Base-by-base conservation (phyloP, 169 alveolate genomes). In the Ichthyophthirius multifiliis region DNA sequence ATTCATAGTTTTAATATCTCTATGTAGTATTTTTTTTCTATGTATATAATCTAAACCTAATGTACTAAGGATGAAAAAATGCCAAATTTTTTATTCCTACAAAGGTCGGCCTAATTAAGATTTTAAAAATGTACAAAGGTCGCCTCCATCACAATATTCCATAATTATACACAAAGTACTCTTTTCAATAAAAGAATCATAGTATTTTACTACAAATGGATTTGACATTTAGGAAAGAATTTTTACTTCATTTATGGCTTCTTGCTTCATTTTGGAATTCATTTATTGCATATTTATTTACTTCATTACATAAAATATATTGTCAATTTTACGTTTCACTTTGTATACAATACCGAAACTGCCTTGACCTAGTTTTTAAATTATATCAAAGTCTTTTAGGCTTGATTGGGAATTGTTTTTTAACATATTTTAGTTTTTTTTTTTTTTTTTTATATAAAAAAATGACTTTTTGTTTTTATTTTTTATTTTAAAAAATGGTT, bases 131-230 rank as follows among this genome's bases (percentile, higher is more conserved):
- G 80, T 71, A n/a, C 81, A 88, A 4, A 94, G 76, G 65, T 94
- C 98, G 30, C 98, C 98, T 0, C 91, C 86, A 37, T 92, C 95
- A 76, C 96, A 91, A 76, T 81, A 92, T 81, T 94, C 98, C 96
- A 93, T 92, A 10, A 94, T 86, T 20, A 94, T 94, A 82, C 90
- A 84, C 45, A 94, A 82, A 30, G 44, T 32, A 32, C 83, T 83
- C 63, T 87, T 90, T 41, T 93, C 95, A n/a, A 92, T 86, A 43
- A 95, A 95, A 2, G 97, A 93, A 44, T 95, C 98, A 64, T 71
- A 88, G 76, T 95, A 95, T 81, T 79, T 89, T 1, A 92, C 96
- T 20, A 95, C 90, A 64, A 89, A 90, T 16, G 83, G 82, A 30
- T 92, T 87, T 23, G 90, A 86, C 5, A 92, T 63, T 48, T 82